These are phyloP conservation scores for Fusarium falciforme DNA, from an alignment of 2,329 filamentous ascomycete species.

Conservation along the genomic window DNA sequence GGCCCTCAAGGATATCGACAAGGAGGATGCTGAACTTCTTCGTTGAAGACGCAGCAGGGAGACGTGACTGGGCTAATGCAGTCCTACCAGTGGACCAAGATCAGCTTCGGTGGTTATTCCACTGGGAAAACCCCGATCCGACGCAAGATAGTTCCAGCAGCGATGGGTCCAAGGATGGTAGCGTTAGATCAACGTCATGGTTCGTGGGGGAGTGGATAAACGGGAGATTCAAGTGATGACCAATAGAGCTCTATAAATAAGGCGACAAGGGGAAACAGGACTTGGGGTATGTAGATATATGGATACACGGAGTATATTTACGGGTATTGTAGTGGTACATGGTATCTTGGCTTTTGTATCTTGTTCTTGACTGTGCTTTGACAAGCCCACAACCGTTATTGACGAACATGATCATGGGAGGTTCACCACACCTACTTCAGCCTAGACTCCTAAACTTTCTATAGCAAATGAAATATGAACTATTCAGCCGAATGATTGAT, in stretches of 20 bases:
- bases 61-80: slow-evolving; percentile 1
- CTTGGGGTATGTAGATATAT: background rate
- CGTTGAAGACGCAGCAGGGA: background rate
- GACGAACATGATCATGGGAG: background rate
- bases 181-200: background rate
- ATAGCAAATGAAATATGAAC: background rate
- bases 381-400: background rate
- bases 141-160: background rate
- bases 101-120: background rate
- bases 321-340: background rate
- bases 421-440: background rate
- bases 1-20: background rate
- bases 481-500: background rate
- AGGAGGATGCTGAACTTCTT: background rate
- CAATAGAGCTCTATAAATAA: background rate
- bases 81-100: background rate
- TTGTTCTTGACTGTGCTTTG: background rate
- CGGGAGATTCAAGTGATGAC: background rate
- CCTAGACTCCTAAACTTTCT: background rate
- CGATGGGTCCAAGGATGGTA: background rate
- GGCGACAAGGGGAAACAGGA: background rate
- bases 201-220: background rate
- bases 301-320: background rate
- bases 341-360: background rate
- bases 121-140: background rate